Conservation (phyloP, 495 filamentous ascomycete genomes). For the Schizothecium vesticola region DNA sequence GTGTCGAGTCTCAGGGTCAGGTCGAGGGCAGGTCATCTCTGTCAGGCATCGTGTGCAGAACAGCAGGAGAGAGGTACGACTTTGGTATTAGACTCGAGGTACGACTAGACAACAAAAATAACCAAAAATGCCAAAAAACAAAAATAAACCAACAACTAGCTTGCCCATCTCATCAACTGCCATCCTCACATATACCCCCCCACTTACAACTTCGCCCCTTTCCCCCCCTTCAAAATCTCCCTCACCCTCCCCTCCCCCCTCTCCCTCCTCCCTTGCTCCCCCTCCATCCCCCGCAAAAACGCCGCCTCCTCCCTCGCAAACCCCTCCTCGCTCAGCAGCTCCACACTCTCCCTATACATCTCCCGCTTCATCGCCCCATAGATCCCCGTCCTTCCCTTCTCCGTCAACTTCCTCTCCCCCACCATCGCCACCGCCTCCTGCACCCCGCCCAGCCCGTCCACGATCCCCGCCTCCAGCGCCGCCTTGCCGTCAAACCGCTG, state of each 20-base stretch:
- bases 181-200: too few relatives aligned
- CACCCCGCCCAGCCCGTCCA: conserved; percentile 61
- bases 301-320: conserved; percentile 38
- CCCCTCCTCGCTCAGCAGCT: conserved; percentile 43
- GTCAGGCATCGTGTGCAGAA: background rate
- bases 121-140: background rate
- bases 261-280: conserved; percentile 28
- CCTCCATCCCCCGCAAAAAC: conserved; percentile 33
- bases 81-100: background rate
- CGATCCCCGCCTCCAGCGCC: conserved; percentile 57
- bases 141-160: background rate
- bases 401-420: conserved; percentile 47
- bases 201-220: conserved; percentile 17
- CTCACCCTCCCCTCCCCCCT: conserved; percentile 39
- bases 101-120: background rate
- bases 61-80: background rate
- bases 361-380: conserved; percentile 66
- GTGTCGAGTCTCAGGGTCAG: background rate
- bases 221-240: conserved; percentile 18
- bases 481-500: conserved; percentile 55
- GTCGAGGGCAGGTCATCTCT: background rate
- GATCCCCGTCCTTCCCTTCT: conserved; percentile 55
- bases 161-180: too few relatives aligned
- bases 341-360: conserved; percentile 62
- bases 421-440: conserved; percentile 55